Conservation (phyloP, 164 flowering plant genomes). For the Annona squamosa region DNA sequence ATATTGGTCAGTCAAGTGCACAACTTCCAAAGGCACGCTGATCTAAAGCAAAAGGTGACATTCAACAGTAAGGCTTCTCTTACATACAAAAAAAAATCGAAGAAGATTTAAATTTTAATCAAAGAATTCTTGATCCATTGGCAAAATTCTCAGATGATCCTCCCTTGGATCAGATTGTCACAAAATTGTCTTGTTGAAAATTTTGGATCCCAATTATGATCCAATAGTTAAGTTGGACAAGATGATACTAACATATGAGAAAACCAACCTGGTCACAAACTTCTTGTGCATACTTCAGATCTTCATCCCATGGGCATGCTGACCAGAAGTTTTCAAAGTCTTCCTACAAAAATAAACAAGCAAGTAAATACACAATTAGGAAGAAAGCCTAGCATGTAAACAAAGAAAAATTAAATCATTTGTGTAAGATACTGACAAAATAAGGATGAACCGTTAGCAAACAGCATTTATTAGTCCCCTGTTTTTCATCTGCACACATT, state of each 20-base stretch:
- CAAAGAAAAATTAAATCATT: neutral
- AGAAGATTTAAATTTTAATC: neutral
- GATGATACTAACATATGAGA: neutral
- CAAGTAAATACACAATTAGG: neutral
- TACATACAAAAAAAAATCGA: neutral
- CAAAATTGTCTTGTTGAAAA: neutral
- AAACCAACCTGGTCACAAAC: constrained; percentile 75
- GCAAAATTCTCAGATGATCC: neutral
- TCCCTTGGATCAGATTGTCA: neutral
- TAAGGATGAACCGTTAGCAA: neutral
- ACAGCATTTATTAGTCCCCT: too few species aligned
- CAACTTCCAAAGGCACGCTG: constrained; percentile 84
- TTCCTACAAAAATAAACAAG: constrained; percentile 48
- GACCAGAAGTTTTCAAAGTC: constrained; percentile 92
- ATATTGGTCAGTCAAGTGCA: constrained; percentile 90
- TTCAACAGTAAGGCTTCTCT: neutral
- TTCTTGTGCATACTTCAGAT: constrained; percentile 74
- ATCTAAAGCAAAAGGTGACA: constrained; percentile 35
- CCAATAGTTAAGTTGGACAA: neutral
- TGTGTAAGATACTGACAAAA: neutral
- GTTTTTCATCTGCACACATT: too few species aligned
- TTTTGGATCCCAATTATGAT: neutral
- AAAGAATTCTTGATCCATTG: neutral
- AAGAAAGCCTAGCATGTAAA: too few species aligned
- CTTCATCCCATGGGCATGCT: constrained; percentile 98